These are phyloP conservation scores for Suillus ampliporus DNA, from an alignment of 768 basidiomycete genomes.

Conservation along the genomic window DNA sequence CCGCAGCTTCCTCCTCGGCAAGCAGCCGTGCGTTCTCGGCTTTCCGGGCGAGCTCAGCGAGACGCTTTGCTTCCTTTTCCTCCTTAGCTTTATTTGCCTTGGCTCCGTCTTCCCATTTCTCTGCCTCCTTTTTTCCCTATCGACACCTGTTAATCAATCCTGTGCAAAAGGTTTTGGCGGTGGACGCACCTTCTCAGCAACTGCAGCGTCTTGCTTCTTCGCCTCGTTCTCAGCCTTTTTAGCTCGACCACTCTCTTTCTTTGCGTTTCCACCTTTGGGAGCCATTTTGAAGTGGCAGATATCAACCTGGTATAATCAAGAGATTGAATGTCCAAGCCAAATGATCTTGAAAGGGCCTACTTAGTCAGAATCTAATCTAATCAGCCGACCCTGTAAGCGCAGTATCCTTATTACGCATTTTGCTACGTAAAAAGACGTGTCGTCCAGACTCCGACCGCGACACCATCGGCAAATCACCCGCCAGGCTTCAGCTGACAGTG, in stretches of 20 bases:
- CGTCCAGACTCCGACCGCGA: no score
- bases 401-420: no score
- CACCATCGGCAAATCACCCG: no score
- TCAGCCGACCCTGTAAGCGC: conserved; percentile 11
- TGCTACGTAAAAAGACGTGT: no score
- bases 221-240: conserved; percentile 93
- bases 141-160: conserved; percentile 11
- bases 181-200: conserved; percentile 59
- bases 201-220: conserved; percentile 72
- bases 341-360: conserved; percentile 10
- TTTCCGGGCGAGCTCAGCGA: conserved; percentile 82
- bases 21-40: conserved; percentile 84
- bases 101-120: conserved; percentile 68
- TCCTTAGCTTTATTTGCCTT: conserved; percentile 71
- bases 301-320: neutral
- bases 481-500: no score
- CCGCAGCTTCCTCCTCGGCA: conserved; percentile 84
- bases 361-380: conserved; percentile 30
- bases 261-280: conserved; percentile 87
- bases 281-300: conserved; percentile 55
- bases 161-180: conserved; percentile 6
- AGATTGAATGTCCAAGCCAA: conserved; percentile 4
- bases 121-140: conserved; percentile 76
- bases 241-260: conserved; percentile 89
- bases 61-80: conserved; percentile 81